Percentiles rank a stretch among this genome's conserved stretches.
Evolutionary conservation across 1,284 basidiomycete species (phyloP).

Genomic region (Fistulina hepatica): DNA sequence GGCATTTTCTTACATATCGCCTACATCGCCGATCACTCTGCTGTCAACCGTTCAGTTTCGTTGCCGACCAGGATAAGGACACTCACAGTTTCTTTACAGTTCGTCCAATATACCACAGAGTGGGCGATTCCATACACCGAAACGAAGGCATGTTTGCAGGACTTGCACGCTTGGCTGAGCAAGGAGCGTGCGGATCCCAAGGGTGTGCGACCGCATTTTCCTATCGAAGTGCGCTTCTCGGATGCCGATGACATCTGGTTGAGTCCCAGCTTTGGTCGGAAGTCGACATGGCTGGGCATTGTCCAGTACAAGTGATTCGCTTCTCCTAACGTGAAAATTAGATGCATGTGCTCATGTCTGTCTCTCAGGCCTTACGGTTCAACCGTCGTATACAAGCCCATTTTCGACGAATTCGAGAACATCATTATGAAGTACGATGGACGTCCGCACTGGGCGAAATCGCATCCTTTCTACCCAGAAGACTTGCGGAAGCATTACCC

Average conservation of each 20-base stretch:
- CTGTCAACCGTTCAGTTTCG: no score
- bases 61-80: no score
- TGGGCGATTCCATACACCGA: constrained; percentile 79
- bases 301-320: constrained; percentile 80
- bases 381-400: constrained; percentile 74
- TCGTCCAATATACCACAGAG: constrained; percentile 84
- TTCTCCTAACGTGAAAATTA: neutral
- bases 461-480: constrained; percentile 67
- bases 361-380: constrained; percentile 74
- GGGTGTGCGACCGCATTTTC: constrained; percentile 85
- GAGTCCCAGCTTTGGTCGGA: constrained; percentile 73
- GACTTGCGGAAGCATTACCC: constrained; percentile 69
- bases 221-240: constrained; percentile 88
- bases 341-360: constrained; percentile 6
- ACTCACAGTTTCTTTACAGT: no score
- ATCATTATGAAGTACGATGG: constrained; percentile 70
- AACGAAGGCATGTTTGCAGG: constrained; percentile 58
- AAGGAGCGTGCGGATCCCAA: constrained; percentile 53
- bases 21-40: no score
- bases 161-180: constrained; percentile 69
- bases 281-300: constrained; percentile 92
- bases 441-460: constrained; percentile 96
- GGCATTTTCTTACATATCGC: constrained; percentile 12
- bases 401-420: constrained; percentile 75
- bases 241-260: constrained; percentile 90